Conservation (phyloP, 1,284 basidiomycete species). For the Austroboletus novae-zelandiae region DNA sequence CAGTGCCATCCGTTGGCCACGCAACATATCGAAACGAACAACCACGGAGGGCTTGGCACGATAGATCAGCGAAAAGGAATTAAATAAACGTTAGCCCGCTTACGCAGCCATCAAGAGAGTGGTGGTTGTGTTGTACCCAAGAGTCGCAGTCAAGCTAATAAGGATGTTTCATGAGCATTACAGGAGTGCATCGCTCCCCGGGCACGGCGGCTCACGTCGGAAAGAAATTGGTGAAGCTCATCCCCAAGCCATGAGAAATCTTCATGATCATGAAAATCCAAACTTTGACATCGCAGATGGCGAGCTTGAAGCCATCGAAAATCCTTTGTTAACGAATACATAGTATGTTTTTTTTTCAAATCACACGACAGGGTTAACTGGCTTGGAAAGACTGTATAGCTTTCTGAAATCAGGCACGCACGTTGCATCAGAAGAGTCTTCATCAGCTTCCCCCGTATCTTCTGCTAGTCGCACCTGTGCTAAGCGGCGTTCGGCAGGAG, state of each 20-base stretch:
- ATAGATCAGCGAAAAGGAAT: neutral
- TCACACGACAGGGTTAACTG: too few species aligned
- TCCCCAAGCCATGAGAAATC: slow-evolving; percentile 52
- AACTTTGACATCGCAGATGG: slow-evolving; percentile 63
- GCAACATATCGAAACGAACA: slow-evolving; percentile 52
- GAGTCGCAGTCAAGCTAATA: slow-evolving; percentile 56
- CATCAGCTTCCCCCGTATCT: slow-evolving; percentile 69
- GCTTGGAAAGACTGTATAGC: too few species aligned
- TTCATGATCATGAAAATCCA: slow-evolving; percentile 56
- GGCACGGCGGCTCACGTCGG: slow-evolving; percentile 50
- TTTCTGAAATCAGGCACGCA: slow-evolving; percentile 31
- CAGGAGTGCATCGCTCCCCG: too few species aligned
- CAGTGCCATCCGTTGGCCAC: slow-evolving; percentile 65
- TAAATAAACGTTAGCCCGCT: slow-evolving; percentile 23
- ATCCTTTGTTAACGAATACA: slow-evolving; percentile 45
- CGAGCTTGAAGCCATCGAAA: slow-evolving; percentile 50
- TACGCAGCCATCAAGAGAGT: slow-evolving; percentile 64
- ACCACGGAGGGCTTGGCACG: slow-evolving; percentile 61
- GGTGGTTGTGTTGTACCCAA: slow-evolving; percentile 62
- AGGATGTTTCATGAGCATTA: too few species aligned
- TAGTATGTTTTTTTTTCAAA: neutral
- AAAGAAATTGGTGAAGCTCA: slow-evolving; percentile 76
- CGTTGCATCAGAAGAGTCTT: slow-evolving; percentile 54
- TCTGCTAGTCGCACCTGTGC: slow-evolving; percentile 74
- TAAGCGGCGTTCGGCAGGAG: slow-evolving; percentile 54